phyloP scores from a whole-genome alignment of 176 grass and related monocot genomes.

The Thinopyrum elongatum region DNA sequence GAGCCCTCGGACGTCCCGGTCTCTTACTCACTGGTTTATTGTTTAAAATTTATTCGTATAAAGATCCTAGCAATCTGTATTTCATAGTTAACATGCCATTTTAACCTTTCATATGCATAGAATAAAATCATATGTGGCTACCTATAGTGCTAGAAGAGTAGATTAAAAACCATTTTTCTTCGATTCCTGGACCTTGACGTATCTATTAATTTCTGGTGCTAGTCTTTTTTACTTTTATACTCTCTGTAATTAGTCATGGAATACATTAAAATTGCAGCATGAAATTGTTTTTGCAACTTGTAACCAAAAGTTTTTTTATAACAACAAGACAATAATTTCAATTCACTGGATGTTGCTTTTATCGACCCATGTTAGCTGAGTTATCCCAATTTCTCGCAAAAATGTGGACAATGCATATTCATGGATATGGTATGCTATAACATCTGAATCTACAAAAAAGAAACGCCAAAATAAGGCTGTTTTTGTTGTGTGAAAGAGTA shows the following conservation, averaged over 20 bases:
- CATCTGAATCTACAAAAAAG: neutral
- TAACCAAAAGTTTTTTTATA: neutral
- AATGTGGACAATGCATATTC: neutral
- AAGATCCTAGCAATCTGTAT: no score
- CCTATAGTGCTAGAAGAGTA: neutral
- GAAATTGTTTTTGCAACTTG: neutral
- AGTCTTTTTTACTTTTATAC: neutral
- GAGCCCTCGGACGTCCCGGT: no score
- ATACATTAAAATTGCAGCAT: neutral
- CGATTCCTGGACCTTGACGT: neutral
- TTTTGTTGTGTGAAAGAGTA: neutral
- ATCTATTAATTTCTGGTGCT: neutral
- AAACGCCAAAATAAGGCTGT: neutral
- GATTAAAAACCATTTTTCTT: neutral
- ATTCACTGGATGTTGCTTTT: neutral
- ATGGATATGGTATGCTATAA: neutral
- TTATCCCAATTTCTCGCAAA: neutral
- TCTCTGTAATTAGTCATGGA: neutral
- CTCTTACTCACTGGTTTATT: no score
- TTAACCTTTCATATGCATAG: neutral
- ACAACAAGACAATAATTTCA: neutral
- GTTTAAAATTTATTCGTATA: no score
- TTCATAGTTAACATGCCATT: neutral
- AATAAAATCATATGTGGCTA: neutral
- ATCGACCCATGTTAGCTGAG: neutral